Percentiles rank a stretch among this genome's conserved stretches.
phyloP scores from a whole-genome alignment of 208 protist genomes.

The Herpetomonas tarakana region DNA sequence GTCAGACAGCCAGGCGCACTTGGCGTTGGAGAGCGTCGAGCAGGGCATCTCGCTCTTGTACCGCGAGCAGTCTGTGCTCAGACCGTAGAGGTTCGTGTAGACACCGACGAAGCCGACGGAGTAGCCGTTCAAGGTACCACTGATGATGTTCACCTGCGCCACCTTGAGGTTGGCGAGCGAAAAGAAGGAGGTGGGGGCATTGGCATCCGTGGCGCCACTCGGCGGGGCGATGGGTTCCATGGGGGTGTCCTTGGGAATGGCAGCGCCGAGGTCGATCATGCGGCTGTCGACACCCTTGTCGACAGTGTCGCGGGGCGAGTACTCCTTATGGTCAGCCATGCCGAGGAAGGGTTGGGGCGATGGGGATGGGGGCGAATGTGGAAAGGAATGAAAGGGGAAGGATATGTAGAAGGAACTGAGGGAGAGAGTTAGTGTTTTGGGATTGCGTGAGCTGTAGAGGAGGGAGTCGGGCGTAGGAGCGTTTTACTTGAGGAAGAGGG shows the following conservation, averaged over 20 bases:
- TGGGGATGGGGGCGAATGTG: too few relatives aligned
- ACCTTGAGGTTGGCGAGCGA: slow-evolving; percentile 36
- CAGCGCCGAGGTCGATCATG: neutral
- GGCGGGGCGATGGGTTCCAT: neutral
- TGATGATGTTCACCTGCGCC: slow-evolving; percentile 26
- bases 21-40: slow-evolving; percentile 18
- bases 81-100: slow-evolving; percentile 34
- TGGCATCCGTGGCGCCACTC: neutral
- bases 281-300: neutral
- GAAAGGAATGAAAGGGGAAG: too few relatives aligned
- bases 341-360: too few relatives aligned
- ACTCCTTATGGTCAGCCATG: slow-evolving; percentile 3
- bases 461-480: too few relatives aligned
- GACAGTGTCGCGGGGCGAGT: neutral
- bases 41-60: slow-evolving; percentile 18
- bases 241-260: neutral
- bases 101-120: slow-evolving; percentile 50
- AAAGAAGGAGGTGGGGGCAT: slow-evolving; percentile 20
- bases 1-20: slow-evolving; percentile 22
- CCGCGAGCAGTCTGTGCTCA: slow-evolving; percentile 27
- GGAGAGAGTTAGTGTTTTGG: too few relatives aligned
- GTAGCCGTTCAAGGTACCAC: slow-evolving; percentile 33
- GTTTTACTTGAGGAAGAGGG: too few relatives aligned
- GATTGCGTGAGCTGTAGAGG: too few relatives aligned
- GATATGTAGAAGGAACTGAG: too few relatives aligned